phyloP scores from a whole-genome alignment of 2,329 filamentous ascomycete genomes.

The Fusarium papillatum region DNA sequence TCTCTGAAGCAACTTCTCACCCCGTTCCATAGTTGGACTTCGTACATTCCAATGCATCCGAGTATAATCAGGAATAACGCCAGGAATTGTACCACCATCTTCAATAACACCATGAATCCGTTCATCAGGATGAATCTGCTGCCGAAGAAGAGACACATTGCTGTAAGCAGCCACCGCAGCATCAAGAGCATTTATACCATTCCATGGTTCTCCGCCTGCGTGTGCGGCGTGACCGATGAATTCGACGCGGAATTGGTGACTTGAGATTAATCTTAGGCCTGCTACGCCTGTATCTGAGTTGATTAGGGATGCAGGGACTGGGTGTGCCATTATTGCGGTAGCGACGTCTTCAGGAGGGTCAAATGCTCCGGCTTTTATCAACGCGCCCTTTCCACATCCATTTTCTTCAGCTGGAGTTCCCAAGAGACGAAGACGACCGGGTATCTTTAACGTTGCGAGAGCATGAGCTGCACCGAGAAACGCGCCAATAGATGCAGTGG shows the following conservation, averaged over 20 bases:
- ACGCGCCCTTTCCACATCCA: slow-evolving; percentile 62
- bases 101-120: slow-evolving; percentile 40
- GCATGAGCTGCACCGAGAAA: slow-evolving; percentile 59
- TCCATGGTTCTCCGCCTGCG: slow-evolving; percentile 36
- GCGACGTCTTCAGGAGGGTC: slow-evolving; percentile 41
- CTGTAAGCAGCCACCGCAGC: slow-evolving; percentile 33
- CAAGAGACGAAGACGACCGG: slow-evolving; percentile 51
- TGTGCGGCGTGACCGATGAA: slow-evolving; percentile 24
- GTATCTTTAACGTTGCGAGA: slow-evolving; percentile 51
- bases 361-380: slow-evolving; percentile 58
- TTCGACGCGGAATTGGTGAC: slow-evolving; percentile 23
- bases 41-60: background rate
- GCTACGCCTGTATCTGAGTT: slow-evolving; percentile 10
- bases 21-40: background rate
- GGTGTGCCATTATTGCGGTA: slow-evolving; percentile 43
- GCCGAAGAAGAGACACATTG: slow-evolving; percentile 34
- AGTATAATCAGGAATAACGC: background rate
- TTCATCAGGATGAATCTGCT: slow-evolving; percentile 38
- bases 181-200: slow-evolving; percentile 36
- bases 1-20: background rate
- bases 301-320: slow-evolving; percentile 6
- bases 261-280: slow-evolving; percentile 24
- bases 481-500: slow-evolving; percentile 60
- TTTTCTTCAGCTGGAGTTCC: slow-evolving; percentile 68
- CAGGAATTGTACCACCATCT: background rate